Evolutionary conservation across 116 monocot species (phyloP).

Genomic region (Posidonia oceanica): DNA sequence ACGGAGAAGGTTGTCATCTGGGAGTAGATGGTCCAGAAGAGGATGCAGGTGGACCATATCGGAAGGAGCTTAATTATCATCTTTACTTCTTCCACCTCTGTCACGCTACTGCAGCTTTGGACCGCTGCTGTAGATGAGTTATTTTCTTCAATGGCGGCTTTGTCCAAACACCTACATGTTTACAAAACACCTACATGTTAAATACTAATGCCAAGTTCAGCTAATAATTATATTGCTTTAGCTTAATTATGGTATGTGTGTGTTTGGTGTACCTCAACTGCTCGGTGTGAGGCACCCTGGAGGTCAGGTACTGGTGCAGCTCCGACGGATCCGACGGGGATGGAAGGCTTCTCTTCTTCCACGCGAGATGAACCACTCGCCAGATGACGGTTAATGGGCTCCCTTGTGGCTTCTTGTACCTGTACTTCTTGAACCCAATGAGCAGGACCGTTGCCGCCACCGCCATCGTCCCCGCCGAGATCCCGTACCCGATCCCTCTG

Average conservation of each 20-base stretch:
- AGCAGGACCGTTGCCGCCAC: conserved; percentile 34
- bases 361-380: conserved; percentile 26
- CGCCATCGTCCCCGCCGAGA: conserved; percentile 40
- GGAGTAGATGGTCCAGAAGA: conserved; percentile 56
- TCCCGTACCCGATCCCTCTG: conserved; percentile 54
- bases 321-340: conserved; percentile 19
- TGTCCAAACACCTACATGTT: conserved; percentile 15
- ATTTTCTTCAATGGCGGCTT: conserved; percentile 14
- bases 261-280: conserved; percentile 25
- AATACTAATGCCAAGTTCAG: too few relatives aligned
- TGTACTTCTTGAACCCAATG: conserved; percentile 37
- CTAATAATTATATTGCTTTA: too few relatives aligned
- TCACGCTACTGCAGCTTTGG: conserved; percentile 16
- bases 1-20: conserved; percentile 70
- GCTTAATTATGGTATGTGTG: too few relatives aligned
- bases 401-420: conserved; percentile 37
- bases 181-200: too few relatives aligned
- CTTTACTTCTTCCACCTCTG: conserved; percentile 57
- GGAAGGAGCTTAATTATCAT: conserved; percentile 50
- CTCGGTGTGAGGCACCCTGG: conserved; percentile 35
- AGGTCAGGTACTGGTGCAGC: conserved; percentile 7
- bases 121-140: not conserved
- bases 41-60: conserved; percentile 48
- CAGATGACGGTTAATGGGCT: conserved; percentile 38
- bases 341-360: conserved; percentile 32